Percentiles rank a stretch among this genome's conserved stretches.
These are phyloP conservation scores for Nakaseomyces nivariensis DNA, from an alignment of 1,139 yeast genomes.

Conservation along the genomic window DNA sequence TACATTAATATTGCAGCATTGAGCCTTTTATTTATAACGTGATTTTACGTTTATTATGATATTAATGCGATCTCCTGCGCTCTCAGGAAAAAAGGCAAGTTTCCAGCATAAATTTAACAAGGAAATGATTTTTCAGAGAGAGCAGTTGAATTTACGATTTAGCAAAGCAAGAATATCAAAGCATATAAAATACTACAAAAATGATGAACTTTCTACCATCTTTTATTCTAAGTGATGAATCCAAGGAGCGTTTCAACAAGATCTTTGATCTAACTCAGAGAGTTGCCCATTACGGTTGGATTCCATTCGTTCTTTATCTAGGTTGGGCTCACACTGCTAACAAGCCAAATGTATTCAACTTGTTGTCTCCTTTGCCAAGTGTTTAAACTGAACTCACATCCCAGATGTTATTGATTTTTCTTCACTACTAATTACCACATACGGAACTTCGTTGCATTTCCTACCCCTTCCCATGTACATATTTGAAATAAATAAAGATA, in stretches of 20 bases:
- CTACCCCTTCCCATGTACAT: not conserved
- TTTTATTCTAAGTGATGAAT: slow-evolving; percentile 43
- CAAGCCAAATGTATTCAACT: slow-evolving; percentile 65
- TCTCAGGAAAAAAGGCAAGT: not conserved
- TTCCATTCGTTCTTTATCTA: slow-evolving; percentile 85
- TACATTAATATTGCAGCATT: no score
- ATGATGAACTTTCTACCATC: slow-evolving; percentile 27
- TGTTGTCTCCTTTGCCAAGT: slow-evolving; percentile 52
- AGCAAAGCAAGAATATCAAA: no score
- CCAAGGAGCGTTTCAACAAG: slow-evolving; percentile 81
- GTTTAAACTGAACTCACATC: slow-evolving; percentile 34
- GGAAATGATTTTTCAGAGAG: slow-evolving; percentile 1
- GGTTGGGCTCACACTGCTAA: slow-evolving; percentile 85
- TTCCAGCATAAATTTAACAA: not conserved
- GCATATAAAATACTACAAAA: not conserved
- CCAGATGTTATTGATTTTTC: not conserved
- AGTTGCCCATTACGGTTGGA: slow-evolving; percentile 91
- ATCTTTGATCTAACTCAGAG: slow-evolving; percentile 77
- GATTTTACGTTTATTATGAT: not conserved
- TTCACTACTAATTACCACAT: no score
- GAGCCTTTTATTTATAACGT: no score
- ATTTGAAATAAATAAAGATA: not conserved
- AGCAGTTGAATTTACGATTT: no score
- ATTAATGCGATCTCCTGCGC: not conserved
- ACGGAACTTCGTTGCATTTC: not conserved